phyloP scores from a whole-genome alignment of 2,329 filamentous ascomycete species.

The Aurifilum marmelostoma region DNA sequence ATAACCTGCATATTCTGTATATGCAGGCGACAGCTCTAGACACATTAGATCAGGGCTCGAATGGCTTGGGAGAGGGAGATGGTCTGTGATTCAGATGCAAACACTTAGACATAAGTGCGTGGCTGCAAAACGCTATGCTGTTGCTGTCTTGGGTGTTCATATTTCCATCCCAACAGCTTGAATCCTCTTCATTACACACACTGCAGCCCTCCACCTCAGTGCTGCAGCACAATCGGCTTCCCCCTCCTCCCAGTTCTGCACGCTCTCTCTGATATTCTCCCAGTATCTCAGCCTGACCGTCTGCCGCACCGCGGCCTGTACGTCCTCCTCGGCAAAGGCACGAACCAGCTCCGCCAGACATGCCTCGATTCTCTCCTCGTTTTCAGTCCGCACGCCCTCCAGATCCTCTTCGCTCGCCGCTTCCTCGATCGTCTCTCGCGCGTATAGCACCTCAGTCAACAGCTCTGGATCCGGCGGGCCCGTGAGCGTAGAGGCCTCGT shows the following conservation, averaged over 20 bases:
- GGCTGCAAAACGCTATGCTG: not conserved
- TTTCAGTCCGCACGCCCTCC: slow-evolving; percentile 61
- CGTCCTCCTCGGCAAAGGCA: slow-evolving; percentile 68
- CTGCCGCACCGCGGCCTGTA: slow-evolving; percentile 69
- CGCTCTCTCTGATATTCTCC: slow-evolving; percentile 80
- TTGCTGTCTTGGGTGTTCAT: not conserved
- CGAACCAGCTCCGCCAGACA: slow-evolving; percentile 66
- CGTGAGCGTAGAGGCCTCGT: slow-evolving; percentile 70
- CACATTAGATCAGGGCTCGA: not conserved
- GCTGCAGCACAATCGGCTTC: slow-evolving; percentile 59
- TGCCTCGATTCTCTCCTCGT: slow-evolving; percentile 66
- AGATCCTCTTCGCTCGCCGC: slow-evolving; percentile 70
- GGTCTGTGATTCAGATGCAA: not conserved
- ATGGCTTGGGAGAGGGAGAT: not conserved
- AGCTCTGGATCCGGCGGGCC: slow-evolving; percentile 65
- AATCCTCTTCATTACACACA: not conserved
- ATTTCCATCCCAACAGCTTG: not conserved
- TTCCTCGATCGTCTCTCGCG: slow-evolving; percentile 74
- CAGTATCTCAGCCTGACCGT: slow-evolving; percentile 84
- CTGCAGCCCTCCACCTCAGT: slow-evolving; percentile 39
- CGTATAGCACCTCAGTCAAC: slow-evolving; percentile 79
- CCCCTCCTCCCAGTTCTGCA: slow-evolving; percentile 86
- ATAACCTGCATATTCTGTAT: not conserved
- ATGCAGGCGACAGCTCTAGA: not conserved
- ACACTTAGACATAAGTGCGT: not conserved